Evolutionary conservation across 805 yeast species (phyloP).

Genomic region (Metschnikowia matae): DNA sequence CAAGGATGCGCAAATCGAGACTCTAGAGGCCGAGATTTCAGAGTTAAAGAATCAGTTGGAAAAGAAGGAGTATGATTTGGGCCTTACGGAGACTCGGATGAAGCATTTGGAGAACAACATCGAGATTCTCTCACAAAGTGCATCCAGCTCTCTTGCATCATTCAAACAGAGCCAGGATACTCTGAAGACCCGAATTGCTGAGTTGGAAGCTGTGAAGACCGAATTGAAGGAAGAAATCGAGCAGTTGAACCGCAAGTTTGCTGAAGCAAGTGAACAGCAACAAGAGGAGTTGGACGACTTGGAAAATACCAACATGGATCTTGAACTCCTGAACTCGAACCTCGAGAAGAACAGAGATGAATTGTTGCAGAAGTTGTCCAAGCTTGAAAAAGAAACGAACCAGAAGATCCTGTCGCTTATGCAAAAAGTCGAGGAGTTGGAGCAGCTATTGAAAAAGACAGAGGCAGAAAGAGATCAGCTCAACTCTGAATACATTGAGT

Average conservation of each 20-base stretch:
- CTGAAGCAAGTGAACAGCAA: slow-evolving; percentile 22
- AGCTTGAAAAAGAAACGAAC: slow-evolving; percentile 8
- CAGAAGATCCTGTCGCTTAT: slow-evolving; percentile 8
- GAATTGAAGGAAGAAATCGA: slow-evolving; percentile 20
- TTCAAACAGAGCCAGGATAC: slow-evolving; percentile 10
- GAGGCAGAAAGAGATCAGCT: slow-evolving; percentile 10
- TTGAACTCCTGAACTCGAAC: slow-evolving; percentile 12
- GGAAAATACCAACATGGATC: slow-evolving; percentile 16
- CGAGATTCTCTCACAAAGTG: slow-evolving; percentile 13
- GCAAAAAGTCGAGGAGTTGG: slow-evolving; percentile 8
- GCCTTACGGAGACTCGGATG: slow-evolving; percentile 11
- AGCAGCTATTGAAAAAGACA: slow-evolving; percentile 5
- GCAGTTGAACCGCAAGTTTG: slow-evolving; percentile 20
- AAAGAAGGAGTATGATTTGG: slow-evolving; percentile 15
- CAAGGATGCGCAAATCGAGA: background rate
- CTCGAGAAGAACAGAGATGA: slow-evolving; percentile 14
- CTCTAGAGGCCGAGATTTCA: slow-evolving; percentile 7
- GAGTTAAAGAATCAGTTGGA: slow-evolving; percentile 15
- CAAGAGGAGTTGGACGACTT: slow-evolving; percentile 16
- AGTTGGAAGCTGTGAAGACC: slow-evolving; percentile 21
- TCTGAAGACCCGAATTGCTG: slow-evolving; percentile 14
- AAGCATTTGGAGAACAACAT: slow-evolving; percentile 13
- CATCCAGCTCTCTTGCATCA: slow-evolving; percentile 9
- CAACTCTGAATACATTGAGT: slow-evolving; percentile 10
- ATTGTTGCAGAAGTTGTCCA: slow-evolving; percentile 9